Evolutionary conservation across 441 rosid genomes (phyloP).

Genomic region (Theobroma grandiflorum): DNA sequence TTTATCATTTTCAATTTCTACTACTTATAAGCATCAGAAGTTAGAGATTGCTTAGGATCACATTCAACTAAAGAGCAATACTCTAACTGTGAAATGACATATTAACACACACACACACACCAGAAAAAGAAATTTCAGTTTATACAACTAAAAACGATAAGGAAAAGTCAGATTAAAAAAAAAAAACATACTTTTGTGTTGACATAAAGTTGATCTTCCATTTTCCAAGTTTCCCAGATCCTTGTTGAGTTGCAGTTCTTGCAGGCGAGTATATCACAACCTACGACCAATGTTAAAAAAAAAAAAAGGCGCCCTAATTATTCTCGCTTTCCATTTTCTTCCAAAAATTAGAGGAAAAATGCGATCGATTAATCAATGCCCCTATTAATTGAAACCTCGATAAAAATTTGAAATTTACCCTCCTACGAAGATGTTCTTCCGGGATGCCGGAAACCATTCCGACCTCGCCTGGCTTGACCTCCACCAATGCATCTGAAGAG

Average conservation of each 20-base stretch:
- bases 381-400: background rate
- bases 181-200: conserved; percentile 66
- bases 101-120: background rate
- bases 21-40: background rate
- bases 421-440: conserved; percentile 74
- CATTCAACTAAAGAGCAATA: background rate
- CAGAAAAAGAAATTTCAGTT: background rate
- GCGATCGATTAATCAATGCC: background rate
- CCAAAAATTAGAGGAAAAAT: background rate
- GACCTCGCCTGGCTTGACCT: conserved; percentile 77
- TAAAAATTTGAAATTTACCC: conserved; percentile 48
- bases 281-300: conserved; percentile 33
- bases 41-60: background rate
- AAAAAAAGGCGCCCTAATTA: background rate
- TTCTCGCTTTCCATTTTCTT: background rate
- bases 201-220: conserved; percentile 89
- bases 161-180: background rate
- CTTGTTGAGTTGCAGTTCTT: conserved; percentile 87
- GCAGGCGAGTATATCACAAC: conserved; percentile 90
- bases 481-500: conserved; percentile 72
- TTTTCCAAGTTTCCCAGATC: conserved; percentile 87
- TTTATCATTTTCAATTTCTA: background rate
- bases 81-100: background rate
- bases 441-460: conserved; percentile 90
- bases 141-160: background rate